Percentiles rank a stretch among this genome's conserved stretches.
These are phyloP conservation scores for Oryza longistaminata DNA, from an alignment of 176 grass and related monocot genomes.

Conservation along the genomic window DNA sequence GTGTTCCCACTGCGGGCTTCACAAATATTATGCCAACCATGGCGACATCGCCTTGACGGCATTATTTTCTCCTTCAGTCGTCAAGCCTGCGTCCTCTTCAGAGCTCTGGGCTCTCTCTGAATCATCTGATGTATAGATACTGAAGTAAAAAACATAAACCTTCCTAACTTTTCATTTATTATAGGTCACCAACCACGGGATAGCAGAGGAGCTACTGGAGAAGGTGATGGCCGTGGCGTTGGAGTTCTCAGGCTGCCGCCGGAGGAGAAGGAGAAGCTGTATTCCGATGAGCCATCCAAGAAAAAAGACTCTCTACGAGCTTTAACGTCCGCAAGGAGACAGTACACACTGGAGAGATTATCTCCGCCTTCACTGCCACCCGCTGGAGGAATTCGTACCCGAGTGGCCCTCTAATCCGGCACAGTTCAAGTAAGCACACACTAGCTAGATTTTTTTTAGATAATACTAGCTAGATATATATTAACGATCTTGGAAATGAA, in stretches of 20 bases:
- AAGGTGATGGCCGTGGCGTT: constrained; percentile 56
- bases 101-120: not conserved
- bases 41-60: not conserved
- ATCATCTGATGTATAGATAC: not conserved
- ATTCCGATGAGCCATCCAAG: constrained; percentile 69
- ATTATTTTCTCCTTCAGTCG: not conserved
- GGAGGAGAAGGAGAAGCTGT: constrained; percentile 72
- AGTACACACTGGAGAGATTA: constrained; percentile 80
- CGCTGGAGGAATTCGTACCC: constrained; percentile 61
- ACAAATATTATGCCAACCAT: constrained; percentile 1
- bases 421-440: constrained; percentile 70
- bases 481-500: not conserved
- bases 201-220: constrained; percentile 48
- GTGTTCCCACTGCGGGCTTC: not conserved
- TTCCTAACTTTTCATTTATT: not conserved
- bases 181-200: constrained; percentile 67
- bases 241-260: constrained; percentile 65
- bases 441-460: no score
- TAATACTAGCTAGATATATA: not conserved
- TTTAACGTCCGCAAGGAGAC: constrained; percentile 80
- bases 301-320: constrained; percentile 78
- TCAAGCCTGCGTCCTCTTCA: no score
- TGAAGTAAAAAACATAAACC: no score
- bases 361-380: constrained; percentile 71
- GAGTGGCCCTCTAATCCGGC: constrained; percentile 72